Evolutionary conservation across 208 protist species (phyloP).

Genomic region (Leishmania martiniquensis): DNA sequence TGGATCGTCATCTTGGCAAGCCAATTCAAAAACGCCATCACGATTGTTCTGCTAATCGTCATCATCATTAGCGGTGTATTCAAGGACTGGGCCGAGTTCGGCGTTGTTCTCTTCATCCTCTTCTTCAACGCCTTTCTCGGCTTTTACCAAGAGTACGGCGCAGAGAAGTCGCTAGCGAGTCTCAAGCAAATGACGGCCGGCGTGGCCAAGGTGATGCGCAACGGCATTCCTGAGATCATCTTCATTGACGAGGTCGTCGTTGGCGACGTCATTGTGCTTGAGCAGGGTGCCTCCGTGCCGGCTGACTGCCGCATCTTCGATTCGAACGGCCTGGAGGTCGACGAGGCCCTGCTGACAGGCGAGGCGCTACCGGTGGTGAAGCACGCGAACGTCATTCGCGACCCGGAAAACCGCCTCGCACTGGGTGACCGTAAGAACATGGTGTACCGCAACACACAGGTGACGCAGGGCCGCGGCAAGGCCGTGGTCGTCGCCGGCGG

Average conservation of each 20-base stretch:
- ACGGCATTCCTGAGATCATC: slow-evolving; percentile 87
- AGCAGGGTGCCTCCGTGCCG: slow-evolving; percentile 91
- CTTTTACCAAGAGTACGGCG: slow-evolving; percentile 90
- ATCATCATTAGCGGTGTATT: slow-evolving; percentile 82
- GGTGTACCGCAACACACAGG: slow-evolving; percentile 87
- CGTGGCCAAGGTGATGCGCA: slow-evolving; percentile 91
- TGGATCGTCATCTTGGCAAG: slow-evolving; percentile 61
- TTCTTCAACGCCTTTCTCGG: slow-evolving; percentile 87
- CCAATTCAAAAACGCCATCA: slow-evolving; percentile 91
- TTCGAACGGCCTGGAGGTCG: slow-evolving; percentile 81
- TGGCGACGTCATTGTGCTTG: slow-evolving; percentile 95
- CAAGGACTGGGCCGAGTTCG: slow-evolving; percentile 89
- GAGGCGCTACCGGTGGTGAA: slow-evolving; percentile 89
- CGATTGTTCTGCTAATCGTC: slow-evolving; percentile 81
- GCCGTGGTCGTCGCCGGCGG: slow-evolving; percentile 81
- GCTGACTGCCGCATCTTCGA: slow-evolving; percentile 96
- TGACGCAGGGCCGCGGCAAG: slow-evolving; percentile 85
- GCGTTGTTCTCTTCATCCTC: slow-evolving; percentile 84
- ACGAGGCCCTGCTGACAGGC: slow-evolving; percentile 95
- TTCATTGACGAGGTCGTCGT: slow-evolving; percentile 95
- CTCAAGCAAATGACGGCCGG: slow-evolving; percentile 89
- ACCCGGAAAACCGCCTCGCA: slow-evolving; percentile 66
- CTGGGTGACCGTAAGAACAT: slow-evolving; percentile 93
- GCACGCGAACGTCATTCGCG: slow-evolving; percentile 79
- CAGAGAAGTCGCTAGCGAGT: slow-evolving; percentile 82